These are phyloP conservation scores for Abrus precatorius DNA, from an alignment of 306 rosid species.

Conservation along the genomic window DNA sequence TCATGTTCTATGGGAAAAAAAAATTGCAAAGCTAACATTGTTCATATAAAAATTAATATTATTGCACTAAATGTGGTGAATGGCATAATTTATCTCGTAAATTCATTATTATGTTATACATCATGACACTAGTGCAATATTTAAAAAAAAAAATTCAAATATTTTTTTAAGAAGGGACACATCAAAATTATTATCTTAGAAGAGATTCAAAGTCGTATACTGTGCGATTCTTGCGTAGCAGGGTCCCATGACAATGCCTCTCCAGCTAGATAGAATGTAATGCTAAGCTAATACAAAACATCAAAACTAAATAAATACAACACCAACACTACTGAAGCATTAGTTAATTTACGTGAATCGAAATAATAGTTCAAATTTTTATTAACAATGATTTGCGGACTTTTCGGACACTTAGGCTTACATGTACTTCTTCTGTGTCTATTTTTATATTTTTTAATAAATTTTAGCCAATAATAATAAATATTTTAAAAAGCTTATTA, in stretches of 20 bases:
- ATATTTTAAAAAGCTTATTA: too few species aligned
- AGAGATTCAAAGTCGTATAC: neutral
- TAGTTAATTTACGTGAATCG: neutral
- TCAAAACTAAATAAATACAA: neutral
- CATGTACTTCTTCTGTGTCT: neutral
- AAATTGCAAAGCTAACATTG: neutral
- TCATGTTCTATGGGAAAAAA: neutral
- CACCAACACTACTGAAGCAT: neutral
- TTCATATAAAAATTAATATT: neutral
- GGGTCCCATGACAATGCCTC: neutral
- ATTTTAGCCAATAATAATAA: too few species aligned
- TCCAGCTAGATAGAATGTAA: neutral
- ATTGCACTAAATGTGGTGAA: neutral
- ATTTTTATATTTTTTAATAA: neutral
- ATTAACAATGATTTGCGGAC: neutral
- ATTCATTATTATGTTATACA: neutral
- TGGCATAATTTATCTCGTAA: neutral
- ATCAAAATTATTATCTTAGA: neutral
- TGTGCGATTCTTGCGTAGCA: neutral
- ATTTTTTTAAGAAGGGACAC: neutral
- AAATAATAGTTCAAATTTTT: neutral
- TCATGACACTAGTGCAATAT: neutral
- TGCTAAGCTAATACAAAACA: neutral
- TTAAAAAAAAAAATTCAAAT: neutral
- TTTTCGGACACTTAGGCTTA: neutral